Conservation (phyloP, 2,329 filamentous ascomycete genomes). For the Zasmidium citrigriseum region DNA sequence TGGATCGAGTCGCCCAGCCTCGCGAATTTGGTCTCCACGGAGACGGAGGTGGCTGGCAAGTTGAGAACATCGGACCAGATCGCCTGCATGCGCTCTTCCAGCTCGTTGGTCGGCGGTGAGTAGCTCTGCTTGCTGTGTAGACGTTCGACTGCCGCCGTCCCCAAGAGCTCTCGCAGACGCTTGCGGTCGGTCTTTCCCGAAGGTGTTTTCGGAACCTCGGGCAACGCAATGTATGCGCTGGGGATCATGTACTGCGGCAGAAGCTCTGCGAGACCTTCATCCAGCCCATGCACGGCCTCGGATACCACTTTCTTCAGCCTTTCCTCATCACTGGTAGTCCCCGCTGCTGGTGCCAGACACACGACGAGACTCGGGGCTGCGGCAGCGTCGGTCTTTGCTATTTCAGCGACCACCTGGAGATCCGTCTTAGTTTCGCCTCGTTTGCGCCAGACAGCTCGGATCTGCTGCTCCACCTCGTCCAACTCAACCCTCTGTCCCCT, state of each 20-base stretch:
- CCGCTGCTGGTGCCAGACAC: background rate
- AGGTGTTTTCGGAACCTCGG: constrained; percentile 65
- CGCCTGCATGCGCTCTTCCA: background rate
- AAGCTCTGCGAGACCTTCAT: constrained; percentile 47
- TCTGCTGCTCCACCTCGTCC: constrained; percentile 46
- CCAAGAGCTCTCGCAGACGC: constrained; percentile 32
- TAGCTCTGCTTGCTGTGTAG: no score
- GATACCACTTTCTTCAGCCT: background rate
- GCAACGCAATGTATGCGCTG: constrained; percentile 67
- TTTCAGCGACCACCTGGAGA: background rate
- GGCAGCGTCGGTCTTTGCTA: background rate
- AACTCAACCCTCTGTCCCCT: constrained; percentile 66
- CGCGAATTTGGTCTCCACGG: background rate
- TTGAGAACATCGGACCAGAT: background rate
- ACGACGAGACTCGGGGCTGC: background rate
- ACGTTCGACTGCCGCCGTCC: background rate
- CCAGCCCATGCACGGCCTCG: background rate
- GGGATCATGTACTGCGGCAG: constrained; percentile 78
- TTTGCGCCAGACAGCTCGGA: background rate
- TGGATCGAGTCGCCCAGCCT: background rate
- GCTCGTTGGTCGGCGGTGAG: background rate
- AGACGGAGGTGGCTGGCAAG: background rate
- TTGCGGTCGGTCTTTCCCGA: constrained; percentile 70
- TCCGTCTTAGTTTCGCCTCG: background rate
- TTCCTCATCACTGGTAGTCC: background rate